Base-by-base conservation (phyloP, 1,139 yeast genomes). In the Entelexis sorbosivorans region DNA sequence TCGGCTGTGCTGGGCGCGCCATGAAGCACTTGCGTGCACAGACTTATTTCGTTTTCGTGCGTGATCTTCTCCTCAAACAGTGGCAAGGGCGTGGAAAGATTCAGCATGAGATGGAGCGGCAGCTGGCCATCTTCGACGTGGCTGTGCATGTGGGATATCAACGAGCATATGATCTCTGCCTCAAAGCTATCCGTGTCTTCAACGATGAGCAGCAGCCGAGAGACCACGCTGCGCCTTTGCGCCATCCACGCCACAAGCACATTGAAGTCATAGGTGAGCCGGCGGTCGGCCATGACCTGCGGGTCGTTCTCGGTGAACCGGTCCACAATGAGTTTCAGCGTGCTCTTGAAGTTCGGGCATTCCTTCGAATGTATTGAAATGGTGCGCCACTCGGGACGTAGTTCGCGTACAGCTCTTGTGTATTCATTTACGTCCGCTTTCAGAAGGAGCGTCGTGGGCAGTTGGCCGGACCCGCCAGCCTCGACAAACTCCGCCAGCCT, bases 141-240 rank as follows among this genome's bases (percentile, higher is more conserved):
- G 1, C 66, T 66, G 58, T 75, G 73, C 47, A 81, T 62, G 40
- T 77, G 62, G 47, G 70, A 70, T 24, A 82, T 60, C 34, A 81
- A 61, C 28, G 73, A 77, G 44, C 78, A 70, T 22, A 82, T 62
- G 2, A 79, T 69, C n/a, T 70, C 71, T 11, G 72, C 67, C 39
- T 73, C 75, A 52, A 81, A 73, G 2, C 82, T 73, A 59, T 79
- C 84, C 1, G 83, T 74, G 61, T 82, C 87, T 59, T 81, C 84
- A n/a, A 82, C 61, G 7, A 80, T 65, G 5, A 79, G 64, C 14
- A 77, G 65, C 19, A 75, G 60, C 10, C 39, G 38, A 10, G 39
- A 16, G 5, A 26, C 14, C 7, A 33, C 32, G 7, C n/a, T n/a
- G 20, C 48, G 29, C 61, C 61, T 14, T 53, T 58, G 10, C 53